Evolutionary conservation across 139 green algal species (phyloP).

Genomic region (Desmodesmus armatus): DNA sequence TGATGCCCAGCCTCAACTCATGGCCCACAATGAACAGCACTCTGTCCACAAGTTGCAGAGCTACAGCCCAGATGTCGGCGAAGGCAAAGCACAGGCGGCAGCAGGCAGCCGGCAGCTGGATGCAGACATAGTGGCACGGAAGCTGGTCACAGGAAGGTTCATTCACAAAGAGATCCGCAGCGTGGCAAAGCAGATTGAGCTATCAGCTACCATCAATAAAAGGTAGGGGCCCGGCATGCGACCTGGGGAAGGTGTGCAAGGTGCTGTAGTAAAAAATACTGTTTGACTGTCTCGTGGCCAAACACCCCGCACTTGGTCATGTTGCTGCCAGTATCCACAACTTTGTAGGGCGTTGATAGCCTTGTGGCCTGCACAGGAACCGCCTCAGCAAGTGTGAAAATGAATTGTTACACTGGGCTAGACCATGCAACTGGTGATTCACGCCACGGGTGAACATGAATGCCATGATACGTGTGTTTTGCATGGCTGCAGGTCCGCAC

Average conservation of each 20-base stretch:
- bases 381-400: no score
- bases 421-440: no score
- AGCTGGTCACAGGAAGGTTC: no score
- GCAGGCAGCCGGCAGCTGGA: neutral
- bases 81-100: neutral
- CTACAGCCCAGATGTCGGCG: no score
- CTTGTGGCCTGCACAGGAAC: neutral
- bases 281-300: neutral
- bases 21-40: neutral
- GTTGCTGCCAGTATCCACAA: neutral
- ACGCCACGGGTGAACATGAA: no score
- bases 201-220: neutral
- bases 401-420: no score
- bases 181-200: conserved; percentile 55
- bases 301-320: neutral
- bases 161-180: conserved; percentile 40
- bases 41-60: no score
- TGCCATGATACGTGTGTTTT: no score
- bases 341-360: neutral
- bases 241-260: no score
- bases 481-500: neutral
- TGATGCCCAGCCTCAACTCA: neutral
- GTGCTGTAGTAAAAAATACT: no score
- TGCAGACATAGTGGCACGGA: neutral
- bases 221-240: neutral